Conservation (phyloP, 2,329 filamentous ascomycete genomes). For the Pseudocercospora ulei region DNA sequence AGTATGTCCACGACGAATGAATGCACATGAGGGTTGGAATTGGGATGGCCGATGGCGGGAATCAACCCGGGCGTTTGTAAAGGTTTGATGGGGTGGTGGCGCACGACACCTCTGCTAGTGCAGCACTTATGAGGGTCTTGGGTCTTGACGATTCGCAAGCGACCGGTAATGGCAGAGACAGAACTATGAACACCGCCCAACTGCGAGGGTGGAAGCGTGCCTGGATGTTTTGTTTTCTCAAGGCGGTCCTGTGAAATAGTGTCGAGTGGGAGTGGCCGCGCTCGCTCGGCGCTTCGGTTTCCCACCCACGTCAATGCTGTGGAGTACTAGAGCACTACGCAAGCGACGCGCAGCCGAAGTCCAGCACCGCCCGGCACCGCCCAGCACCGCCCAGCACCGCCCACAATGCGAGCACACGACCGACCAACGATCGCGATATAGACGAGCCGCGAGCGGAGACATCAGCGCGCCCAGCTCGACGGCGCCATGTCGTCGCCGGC, state of each 20-base stretch:
- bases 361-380: not conserved
- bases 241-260: too few species aligned
- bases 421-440: conserved; percentile 6
- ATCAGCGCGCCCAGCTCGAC: conserved; percentile 19
- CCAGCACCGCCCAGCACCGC: not conserved
- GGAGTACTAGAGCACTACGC: too few species aligned
- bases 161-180: conserved; percentile 3
- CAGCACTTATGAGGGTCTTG: conserved; percentile 21
- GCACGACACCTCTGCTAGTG: conserved; percentile 23
- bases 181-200: conserved; percentile 1
- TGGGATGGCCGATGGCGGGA: conserved; percentile 1
- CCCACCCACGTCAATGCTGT: too few species aligned
- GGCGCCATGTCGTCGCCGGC: conserved; percentile 34
- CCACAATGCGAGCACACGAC: conserved; percentile 9
- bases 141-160: conserved; percentile 9
- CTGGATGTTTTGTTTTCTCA: too few species aligned
- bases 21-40: not conserved
- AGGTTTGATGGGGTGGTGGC: conserved; percentile 12
- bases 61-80: conserved; percentile 1
- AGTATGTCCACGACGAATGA: too few species aligned
- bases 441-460: not conserved
- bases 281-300: too few species aligned
- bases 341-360: not conserved
- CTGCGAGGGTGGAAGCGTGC: not conserved
- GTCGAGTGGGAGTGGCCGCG: too few species aligned